These are phyloP conservation scores for Plantago lanceolata DNA, from an alignment of 305 asterid genomes.

Conservation along the genomic window DNA sequence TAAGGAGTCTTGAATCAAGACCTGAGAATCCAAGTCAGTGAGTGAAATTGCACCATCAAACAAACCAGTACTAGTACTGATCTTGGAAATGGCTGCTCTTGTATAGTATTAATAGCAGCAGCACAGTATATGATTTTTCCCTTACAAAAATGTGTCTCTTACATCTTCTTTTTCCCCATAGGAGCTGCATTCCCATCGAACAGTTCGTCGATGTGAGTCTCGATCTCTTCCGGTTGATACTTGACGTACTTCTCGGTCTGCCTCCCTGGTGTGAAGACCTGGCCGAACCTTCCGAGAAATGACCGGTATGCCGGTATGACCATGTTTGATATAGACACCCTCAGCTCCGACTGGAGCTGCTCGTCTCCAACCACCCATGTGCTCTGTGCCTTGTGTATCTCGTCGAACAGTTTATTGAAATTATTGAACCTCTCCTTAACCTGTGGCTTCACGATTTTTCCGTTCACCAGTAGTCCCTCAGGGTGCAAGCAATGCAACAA, in stretches of 20 bases:
- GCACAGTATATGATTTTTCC: background rate
- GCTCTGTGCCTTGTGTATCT: constrained; percentile 72
- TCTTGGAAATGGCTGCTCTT: background rate
- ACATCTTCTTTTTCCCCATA: constrained; percentile 38
- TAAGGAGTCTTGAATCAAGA: background rate
- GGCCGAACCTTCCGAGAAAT: constrained; percentile 74
- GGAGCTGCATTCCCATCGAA: constrained; percentile 67
- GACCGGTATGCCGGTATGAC: constrained; percentile 93
- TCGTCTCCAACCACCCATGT: constrained; percentile 84
- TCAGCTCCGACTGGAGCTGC: constrained; percentile 87
- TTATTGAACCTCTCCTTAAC: constrained; percentile 85
- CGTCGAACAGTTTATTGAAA: constrained; percentile 76
- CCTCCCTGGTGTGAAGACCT: constrained; percentile 70
- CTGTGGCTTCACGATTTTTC: constrained; percentile 74
- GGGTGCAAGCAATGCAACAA: constrained; percentile 48
- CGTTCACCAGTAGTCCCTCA: constrained; percentile 62
- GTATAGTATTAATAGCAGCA: too few relatives aligned
- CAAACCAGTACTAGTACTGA: background rate
- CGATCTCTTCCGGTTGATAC: constrained; percentile 79
- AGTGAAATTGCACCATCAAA: background rate
- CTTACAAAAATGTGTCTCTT: background rate
- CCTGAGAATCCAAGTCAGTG: background rate
- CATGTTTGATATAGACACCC: constrained; percentile 88
- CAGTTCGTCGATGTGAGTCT: constrained; percentile 61
- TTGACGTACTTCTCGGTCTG: constrained; percentile 90